These are phyloP conservation scores for Acacia acuminata DNA, from an alignment of 306 rosid genomes.

Conservation along the genomic window DNA sequence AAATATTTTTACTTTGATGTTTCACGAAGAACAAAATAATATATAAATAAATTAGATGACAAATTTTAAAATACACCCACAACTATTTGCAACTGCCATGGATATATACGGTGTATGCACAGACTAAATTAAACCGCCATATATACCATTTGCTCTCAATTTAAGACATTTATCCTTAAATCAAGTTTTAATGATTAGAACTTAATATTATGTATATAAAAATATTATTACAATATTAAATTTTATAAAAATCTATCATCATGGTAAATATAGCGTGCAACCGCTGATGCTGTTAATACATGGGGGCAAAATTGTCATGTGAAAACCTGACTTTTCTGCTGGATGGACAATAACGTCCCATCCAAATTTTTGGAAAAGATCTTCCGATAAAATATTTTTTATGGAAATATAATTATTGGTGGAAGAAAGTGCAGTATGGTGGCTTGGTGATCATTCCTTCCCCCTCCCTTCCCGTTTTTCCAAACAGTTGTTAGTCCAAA, in stretches of 20 bases:
- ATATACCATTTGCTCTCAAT: no score
- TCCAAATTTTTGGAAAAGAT: neutral
- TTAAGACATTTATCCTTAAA: no score
- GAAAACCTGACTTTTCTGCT: neutral
- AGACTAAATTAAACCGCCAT: no score
- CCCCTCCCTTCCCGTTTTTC: neutral
- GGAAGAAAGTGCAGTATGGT: neutral
- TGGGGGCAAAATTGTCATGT: neutral
- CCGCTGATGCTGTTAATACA: neutral
- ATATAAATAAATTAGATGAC: neutral
- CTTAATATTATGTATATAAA: no score
- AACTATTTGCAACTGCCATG: neutral
- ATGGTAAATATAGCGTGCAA: neutral
- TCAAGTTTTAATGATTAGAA: no score
- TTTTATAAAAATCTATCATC: no score
- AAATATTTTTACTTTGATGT: neutral
- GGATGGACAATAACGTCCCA: neutral
- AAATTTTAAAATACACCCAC: neutral
- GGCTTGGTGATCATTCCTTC: neutral
- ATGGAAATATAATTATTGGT: neutral
- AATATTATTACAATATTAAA: no score
- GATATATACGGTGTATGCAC: neutral
- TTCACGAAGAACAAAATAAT: neutral
- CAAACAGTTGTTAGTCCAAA: neutral
- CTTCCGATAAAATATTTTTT: neutral